phyloP scores from a whole-genome alignment of 2,329 filamentous ascomycete species.

The Ceratocystis harringtonii region DNA sequence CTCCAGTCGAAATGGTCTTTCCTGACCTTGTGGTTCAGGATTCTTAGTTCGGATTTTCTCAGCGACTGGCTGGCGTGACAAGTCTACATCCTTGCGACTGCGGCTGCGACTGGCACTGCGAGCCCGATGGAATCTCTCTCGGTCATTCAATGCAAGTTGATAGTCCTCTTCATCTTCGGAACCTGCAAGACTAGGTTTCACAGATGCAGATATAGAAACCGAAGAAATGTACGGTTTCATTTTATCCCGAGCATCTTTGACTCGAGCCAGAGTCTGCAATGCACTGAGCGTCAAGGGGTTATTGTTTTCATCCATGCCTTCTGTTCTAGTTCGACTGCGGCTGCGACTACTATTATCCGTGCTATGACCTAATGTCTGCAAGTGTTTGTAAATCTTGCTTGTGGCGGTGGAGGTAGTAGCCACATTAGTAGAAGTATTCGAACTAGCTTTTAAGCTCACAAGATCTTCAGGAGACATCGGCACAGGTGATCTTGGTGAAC shows the following conservation, averaged over 20 bases:
- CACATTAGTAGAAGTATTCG: slow-evolving; percentile 18
- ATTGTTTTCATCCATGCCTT: slow-evolving; percentile 5
- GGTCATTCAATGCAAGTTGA: slow-evolving; percentile 36
- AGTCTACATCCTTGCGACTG: slow-evolving; percentile 21
- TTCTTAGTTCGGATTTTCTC: neutral
- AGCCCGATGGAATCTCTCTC: slow-evolving; percentile 42
- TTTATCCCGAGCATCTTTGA: neutral
- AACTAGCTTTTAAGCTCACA: slow-evolving; percentile 36
- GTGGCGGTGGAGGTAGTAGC: neutral
- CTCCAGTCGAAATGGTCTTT: slow-evolving; percentile 15
- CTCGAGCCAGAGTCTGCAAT: slow-evolving; percentile 19
- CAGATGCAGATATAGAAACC: slow-evolving; percentile 43
- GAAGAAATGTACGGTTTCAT: slow-evolving; percentile 13
- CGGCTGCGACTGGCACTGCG: slow-evolving; percentile 34
- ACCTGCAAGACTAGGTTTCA: slow-evolving; percentile 34
- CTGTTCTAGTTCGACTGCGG: neutral
- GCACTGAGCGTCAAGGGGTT: slow-evolving; percentile 50
- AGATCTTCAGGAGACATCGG: slow-evolving; percentile 89
- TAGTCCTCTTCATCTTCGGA: slow-evolving; percentile 54
- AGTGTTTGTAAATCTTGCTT: slow-evolving; percentile 20
- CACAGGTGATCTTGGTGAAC: slow-evolving; percentile 80
- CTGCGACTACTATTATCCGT: slow-evolving; percentile 24
- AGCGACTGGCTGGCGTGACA: slow-evolving; percentile 19
- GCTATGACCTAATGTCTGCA: slow-evolving; percentile 34
- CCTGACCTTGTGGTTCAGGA: neutral